phyloP scores from a whole-genome alignment of 345 rosid genomes.

The Bruguiera sexangula region DNA sequence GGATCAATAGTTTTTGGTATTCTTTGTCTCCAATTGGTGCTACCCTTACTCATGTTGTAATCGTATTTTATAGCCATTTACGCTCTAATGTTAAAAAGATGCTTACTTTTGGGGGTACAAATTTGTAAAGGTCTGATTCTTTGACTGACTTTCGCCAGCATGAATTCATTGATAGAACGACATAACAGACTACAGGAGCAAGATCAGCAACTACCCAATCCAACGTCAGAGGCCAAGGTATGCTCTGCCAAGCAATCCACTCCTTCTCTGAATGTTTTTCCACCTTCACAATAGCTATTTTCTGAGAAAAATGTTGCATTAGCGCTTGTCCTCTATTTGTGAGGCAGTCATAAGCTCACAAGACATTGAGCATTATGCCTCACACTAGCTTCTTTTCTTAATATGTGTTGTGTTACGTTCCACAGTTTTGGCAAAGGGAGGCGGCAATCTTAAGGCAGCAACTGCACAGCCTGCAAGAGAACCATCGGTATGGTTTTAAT shows the following conservation, averaged over 20 bases:
- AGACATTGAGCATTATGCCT: not conserved
- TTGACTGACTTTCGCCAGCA: conserved; percentile 34
- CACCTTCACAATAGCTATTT: not conserved
- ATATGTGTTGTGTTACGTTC: not conserved
- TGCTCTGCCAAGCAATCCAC: not conserved
- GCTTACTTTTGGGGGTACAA: too few relatives aligned
- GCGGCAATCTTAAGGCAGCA: conserved; percentile 57
- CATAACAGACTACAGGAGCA: conserved; percentile 52
- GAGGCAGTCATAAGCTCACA: not conserved
- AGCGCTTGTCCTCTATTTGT: not conserved
- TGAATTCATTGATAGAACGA: conserved; percentile 56
- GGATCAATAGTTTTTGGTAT: too few relatives aligned
- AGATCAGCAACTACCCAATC: conserved; percentile 44
- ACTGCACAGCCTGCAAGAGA: conserved; percentile 59
- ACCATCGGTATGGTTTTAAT: conserved; percentile 42
- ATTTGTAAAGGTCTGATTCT: not conserved
- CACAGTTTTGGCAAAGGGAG: conserved; percentile 70
- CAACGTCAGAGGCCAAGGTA: conserved; percentile 68
- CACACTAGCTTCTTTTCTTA: not conserved
- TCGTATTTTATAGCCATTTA: too few relatives aligned
- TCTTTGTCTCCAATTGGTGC: too few relatives aligned
- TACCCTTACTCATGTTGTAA: too few relatives aligned
- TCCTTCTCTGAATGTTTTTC: not conserved
- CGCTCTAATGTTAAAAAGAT: too few relatives aligned
- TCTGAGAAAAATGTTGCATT: not conserved